Base-by-base conservation (phyloP, 2,329 filamentous ascomycete species). In the Parafenestella ontariensis region DNA sequence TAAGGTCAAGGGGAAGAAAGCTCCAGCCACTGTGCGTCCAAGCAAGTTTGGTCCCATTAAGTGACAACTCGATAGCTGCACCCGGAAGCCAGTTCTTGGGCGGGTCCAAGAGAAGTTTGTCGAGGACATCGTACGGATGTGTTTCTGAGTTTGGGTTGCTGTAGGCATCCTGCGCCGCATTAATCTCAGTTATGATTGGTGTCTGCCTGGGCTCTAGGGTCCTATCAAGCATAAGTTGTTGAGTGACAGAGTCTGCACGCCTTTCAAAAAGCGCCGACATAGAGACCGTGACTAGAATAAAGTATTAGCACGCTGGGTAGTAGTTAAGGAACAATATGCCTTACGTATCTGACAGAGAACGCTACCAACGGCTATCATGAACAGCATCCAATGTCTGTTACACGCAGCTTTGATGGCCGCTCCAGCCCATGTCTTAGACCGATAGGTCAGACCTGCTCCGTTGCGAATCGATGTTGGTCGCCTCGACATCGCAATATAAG, bases 201-300 rank as follows among this genome's bases (percentile, higher is more conserved):
- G 49, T 15, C 7, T 58, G 52, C 9, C 59, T 49, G 5, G 58
- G 26, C 17, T 61, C 48, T 4, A 65, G 46, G 13, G 29, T 49
- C n/a, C 43, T 49, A 15, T 54, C 33, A 0, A 59, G n/a, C 7
- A 20, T 21, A 1, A 50, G 15, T 6, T 48, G 17, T 13, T 49
- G 40, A 11, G 34, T 20, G 31, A 59, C 40, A 26, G 52, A 55
- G 10, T 39, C 36, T 6, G 45, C 10, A 48, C 52, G 24, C 31
- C 50, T 46, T 46, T 65, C 62, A 39, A 67, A 64, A 3, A 67
- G 37, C 10, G 60, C 64, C 0, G 58, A 64, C 62, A 65, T 67
- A 9, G 62, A 64, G 6, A 65, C 58, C 7, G 61, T 62, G 13
- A 63, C 26, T 28, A 10, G 10, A 28, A 28, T 10, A 28, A 6